Conservation (phyloP, 2,329 filamentous ascomycete genomes). For the Cladosporium sp. region DNA sequence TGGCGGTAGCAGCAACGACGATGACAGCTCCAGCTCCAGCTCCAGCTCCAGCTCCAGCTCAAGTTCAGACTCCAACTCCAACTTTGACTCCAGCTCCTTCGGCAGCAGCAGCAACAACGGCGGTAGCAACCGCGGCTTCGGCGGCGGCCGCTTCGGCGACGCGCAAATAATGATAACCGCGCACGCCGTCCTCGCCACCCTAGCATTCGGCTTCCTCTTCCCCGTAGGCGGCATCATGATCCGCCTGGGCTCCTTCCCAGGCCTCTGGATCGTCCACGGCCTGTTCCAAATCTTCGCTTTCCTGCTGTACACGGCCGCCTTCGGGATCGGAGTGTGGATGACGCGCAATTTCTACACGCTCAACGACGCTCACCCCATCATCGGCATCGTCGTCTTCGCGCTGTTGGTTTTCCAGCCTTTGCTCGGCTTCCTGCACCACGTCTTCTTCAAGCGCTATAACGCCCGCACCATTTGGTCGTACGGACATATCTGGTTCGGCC, state of each 20-base stretch:
- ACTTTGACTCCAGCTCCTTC: neutral
- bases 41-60: neutral
- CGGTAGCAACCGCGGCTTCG: constrained; percentile 5
- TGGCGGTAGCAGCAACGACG: constrained; percentile 3
- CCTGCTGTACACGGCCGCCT: constrained; percentile 45
- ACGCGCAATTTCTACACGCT: constrained; percentile 32
- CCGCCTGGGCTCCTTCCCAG: constrained; percentile 42
- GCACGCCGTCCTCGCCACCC: constrained; percentile 41
- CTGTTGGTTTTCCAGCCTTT: constrained; percentile 54
- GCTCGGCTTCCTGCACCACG: constrained; percentile 51
- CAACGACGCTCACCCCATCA: constrained; percentile 46
- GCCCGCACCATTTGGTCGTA: constrained; percentile 45
- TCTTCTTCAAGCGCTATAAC: constrained; percentile 46
- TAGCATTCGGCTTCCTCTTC: constrained; percentile 46
- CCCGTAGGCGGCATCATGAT: constrained; percentile 44
- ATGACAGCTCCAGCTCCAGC: neutral
- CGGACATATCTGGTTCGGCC: constrained; percentile 53
- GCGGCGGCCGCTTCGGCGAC: too few relatives aligned
- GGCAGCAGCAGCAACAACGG: constrained; percentile 1
- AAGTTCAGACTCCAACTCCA: neutral
- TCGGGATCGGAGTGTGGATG: constrained; percentile 50
- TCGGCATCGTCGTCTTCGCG: constrained; percentile 50
- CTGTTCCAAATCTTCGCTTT: constrained; percentile 48
- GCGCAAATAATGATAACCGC: constrained; percentile 39
- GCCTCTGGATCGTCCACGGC: constrained; percentile 43